phyloP scores from a whole-genome alignment of 208 protist genomes.

The Crithidia bombi region DNA sequence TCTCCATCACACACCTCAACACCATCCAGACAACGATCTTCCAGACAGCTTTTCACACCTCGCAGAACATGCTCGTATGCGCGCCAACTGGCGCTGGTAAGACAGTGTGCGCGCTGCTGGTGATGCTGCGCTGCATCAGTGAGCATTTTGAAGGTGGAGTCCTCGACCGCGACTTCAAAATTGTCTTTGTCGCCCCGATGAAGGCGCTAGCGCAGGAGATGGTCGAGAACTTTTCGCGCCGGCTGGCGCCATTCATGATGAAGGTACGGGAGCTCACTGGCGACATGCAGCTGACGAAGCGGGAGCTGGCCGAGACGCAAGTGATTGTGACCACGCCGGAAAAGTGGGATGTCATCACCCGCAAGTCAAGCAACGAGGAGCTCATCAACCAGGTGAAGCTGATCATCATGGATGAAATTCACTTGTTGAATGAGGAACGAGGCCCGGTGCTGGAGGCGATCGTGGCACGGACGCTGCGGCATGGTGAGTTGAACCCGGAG shows the following conservation, averaged over 20 bases:
- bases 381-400: conserved; percentile 91
- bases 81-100: conserved; percentile 99
- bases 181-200: conserved; percentile 99
- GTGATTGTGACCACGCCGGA: conserved; percentile 99
- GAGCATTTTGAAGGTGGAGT: conserved; percentile 90
- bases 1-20: conserved; percentile 94
- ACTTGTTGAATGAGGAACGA: conserved; percentile 98
- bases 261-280: conserved; percentile 98
- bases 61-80: conserved; percentile 99
- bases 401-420: conserved; percentile 99
- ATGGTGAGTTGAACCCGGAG: conserved; percentile 92
- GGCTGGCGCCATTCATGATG: conserved; percentile 92
- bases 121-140: conserved; percentile 95
- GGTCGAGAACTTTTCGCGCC: conserved; percentile 95
- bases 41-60: conserved; percentile 95
- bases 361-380: conserved; percentile 97
- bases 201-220: conserved; percentile 99
- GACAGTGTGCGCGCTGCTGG: conserved; percentile 98
- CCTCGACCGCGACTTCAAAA: conserved; percentile 97
- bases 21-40: conserved; percentile 97
- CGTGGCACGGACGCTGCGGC: conserved; percentile 97
- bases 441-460: conserved; percentile 98
- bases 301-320: conserved; percentile 97
- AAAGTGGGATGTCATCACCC: conserved; percentile 99
- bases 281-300: conserved; percentile 99